Evolutionary conservation across 208 protist genomes (phyloP), one percentile per base, ranked within the genome.

Genomic region (Trichomonas vaginalis): DNA sequence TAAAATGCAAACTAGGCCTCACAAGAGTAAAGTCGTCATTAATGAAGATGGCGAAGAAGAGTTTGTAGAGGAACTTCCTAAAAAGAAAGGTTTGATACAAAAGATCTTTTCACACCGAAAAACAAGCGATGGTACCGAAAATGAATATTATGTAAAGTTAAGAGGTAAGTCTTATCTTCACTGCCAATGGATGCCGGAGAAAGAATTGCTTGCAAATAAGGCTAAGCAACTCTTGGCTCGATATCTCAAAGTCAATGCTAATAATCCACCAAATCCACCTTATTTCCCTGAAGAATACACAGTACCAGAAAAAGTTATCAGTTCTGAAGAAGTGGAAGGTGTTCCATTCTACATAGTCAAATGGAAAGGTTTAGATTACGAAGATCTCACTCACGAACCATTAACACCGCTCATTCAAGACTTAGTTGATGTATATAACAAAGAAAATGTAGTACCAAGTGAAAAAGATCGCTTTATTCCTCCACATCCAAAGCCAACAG

Each of bases 301-400:
- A 51, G 4, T 35, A 51, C 46, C 42, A 48, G 86, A 92, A 42
- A 48, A 40, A 40, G 17, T 51, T 32, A 45, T 48, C 17, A 15
- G 27, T 39, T 39, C 46, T 35, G 45, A 48, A n/a, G 45, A 8
- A 35, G 17, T n/a, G 15, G 17, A 51, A 39, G 86, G 39, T 10
- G 86, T 83, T 83, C 35, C 17, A 92, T 35, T 48, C 12, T 98
- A 98, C 87, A 48, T 98, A 6, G 97, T 98, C 14, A 97, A 98
- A 79, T 98, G 97, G 97, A 97, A 96, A 48, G 96, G 95, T 1
- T 32, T 96, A 27, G 96, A 96, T 47, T 98, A 98, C 87, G 56
- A 62, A n/a, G 88, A 98, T 35, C 83, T 88, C 15, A 98, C 97
- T 17, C 98, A 97, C 97, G 45, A 92, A 39, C 42, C 27, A 1